Conservation (phyloP, 208 protist species). For the Naegleria gruberi region DNA sequence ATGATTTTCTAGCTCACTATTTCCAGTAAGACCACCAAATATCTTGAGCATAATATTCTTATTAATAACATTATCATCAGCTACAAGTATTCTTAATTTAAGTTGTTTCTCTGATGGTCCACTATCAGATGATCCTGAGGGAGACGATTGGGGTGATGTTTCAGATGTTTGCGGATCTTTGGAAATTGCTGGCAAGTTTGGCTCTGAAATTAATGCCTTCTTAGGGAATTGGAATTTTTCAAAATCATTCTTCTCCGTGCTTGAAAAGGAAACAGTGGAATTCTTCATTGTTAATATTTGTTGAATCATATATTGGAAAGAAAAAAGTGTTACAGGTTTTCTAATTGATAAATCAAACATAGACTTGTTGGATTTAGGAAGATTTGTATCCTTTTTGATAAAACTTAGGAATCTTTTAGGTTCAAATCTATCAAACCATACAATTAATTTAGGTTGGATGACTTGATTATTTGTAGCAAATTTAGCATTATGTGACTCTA, state of each 20-base stretch:
- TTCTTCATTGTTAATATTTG: background rate
- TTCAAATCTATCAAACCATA: background rate
- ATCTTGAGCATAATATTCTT: background rate
- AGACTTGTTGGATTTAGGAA: background rate
- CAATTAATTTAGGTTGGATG: background rate
- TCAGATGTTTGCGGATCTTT: background rate
- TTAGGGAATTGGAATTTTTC: background rate
- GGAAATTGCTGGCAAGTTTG: background rate
- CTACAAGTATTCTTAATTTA: background rate
- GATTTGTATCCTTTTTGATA: background rate
- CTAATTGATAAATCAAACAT: background rate
- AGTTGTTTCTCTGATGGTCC: background rate
- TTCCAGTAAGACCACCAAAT: background rate
- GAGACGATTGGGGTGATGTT: too few relatives aligned
- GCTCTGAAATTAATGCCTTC: background rate
- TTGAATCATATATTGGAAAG: constrained; percentile 1
- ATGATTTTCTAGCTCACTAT: background rate
- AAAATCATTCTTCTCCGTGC: background rate
- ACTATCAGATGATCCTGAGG: background rate
- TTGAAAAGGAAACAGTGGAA: background rate
- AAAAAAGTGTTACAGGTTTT: background rate
- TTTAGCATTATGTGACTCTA: background rate
- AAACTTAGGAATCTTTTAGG: background rate
- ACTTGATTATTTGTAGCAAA: background rate
- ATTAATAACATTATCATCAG: background rate